Evolutionary conservation across 1,139 yeast species (phyloP), one percentile per base, ranked within the genome.

Genomic region (Saccharomyces hybrid): DNA sequence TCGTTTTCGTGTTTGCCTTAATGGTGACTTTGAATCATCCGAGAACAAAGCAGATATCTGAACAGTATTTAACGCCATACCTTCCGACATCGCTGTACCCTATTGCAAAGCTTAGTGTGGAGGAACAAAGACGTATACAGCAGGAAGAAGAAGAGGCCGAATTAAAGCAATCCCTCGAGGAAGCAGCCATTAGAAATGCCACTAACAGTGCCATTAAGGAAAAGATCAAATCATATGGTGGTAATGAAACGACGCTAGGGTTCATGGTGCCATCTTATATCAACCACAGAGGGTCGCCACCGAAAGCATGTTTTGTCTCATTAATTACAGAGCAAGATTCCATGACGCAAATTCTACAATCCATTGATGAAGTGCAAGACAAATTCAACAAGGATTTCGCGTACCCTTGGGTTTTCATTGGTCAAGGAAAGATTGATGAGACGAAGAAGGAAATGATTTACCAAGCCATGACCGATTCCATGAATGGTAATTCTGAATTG

Each of bases 341-440:
- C 31, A 46, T 27, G 44, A 7, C 32, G 8, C 38, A 23, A 25
- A 23, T 30, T 9, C 8, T 27, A 13, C 26, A 1, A 2, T 27
- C 50, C n/a, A 31, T 31, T 48, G 44, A 16, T 23, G 26, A 28
- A 13, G 20, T 47, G 34, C 91, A 88, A 70, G 82, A 79, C 63
- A 77, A 90, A 50, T 88, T 87, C 74, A 88, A 88, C 73, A 64
- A 73, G 56, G 73, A 78, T 58, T 83, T 68, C 66, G 77, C 79
- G 59, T 86, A 86, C 66, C 88, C 84, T 59, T 86, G 93, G 91
- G 84, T 84, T 13, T 84, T 86, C 64, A 72, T 85, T 57, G 85
- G 84, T 68, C 81, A 80, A 57, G 77, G 76, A 57, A 77, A 75
- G 20, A 80, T 80, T 64, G 68, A 74, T 38, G 76, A 73, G 2